phyloP scores from a whole-genome alignment of 345 rosid genomes.

The Schrenkiella parvula region DNA sequence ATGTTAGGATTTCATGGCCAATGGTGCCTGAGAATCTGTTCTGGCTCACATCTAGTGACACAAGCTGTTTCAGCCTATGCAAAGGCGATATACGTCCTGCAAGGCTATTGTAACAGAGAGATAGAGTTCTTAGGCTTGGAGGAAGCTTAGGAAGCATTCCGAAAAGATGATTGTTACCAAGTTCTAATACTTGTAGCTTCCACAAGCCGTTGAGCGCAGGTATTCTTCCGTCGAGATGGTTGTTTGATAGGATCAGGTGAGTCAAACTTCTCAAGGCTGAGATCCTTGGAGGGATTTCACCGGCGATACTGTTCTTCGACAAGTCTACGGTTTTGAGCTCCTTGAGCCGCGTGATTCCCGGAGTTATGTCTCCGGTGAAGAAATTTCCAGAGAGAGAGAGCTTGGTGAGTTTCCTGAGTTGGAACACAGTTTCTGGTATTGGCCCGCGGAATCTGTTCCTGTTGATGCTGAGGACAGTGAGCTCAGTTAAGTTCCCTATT shows the following conservation, averaged over 20 bases:
- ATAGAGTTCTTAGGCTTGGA: constrained; percentile 37
- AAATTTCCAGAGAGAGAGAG: constrained; percentile 37
- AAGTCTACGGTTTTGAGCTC: constrained; percentile 38
- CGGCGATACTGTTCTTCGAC: constrained; percentile 45
- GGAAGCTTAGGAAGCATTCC: constrained; percentile 52
- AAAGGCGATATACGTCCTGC: constrained; percentile 43
- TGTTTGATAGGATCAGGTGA: constrained; percentile 36
- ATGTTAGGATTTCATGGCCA: constrained; percentile 36
- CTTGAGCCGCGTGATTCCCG: constrained; percentile 31
- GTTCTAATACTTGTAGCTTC: constrained; percentile 47
- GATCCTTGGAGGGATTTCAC: constrained; percentile 39
- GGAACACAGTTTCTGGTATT: constrained; percentile 41
- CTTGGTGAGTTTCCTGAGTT: constrained; percentile 42
- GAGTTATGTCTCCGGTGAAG: constrained; percentile 48
- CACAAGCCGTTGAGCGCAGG: constrained; percentile 47
- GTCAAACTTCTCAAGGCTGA: constrained; percentile 40
- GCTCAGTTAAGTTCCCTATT: constrained; percentile 51
- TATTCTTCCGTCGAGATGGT: constrained; percentile 44
- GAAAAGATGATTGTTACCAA: constrained; percentile 39
- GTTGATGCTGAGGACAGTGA: constrained; percentile 42
- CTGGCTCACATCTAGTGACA: constrained; percentile 40
- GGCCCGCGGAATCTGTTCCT: constrained; percentile 55
- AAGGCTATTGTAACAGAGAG: constrained; percentile 37
- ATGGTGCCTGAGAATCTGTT: constrained; percentile 47
- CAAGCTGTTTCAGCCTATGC: constrained; percentile 31